phyloP scores from a whole-genome alignment of 1,139 yeast species.

The Keqinozyma sinolaborantium region DNA sequence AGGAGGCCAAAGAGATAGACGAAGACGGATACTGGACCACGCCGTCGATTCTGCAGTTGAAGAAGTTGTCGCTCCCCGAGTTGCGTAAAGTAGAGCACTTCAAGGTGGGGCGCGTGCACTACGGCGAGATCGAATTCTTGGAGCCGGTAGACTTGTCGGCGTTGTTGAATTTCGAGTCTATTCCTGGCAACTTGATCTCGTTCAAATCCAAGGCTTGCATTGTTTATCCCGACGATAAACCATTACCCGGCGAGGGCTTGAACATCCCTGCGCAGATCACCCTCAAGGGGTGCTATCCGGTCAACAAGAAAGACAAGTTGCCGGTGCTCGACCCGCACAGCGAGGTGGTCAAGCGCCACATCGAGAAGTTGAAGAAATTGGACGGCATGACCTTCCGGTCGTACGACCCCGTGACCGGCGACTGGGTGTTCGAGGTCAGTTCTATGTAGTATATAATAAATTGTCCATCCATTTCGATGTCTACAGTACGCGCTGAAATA shows the following conservation, averaged over 20 bases:
- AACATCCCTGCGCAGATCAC: constrained; percentile 74
- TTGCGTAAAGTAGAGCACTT: constrained; percentile 64
- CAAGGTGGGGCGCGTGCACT: constrained; percentile 75
- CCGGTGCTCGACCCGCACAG: constrained; percentile 79
- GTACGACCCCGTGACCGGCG: constrained; percentile 78
- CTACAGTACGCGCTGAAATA: neutral
- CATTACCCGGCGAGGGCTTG: constrained; percentile 75
- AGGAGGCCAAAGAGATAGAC: constrained; percentile 31
- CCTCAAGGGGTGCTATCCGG: constrained; percentile 75
- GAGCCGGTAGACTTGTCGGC: constrained; percentile 81
- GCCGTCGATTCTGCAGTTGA: constrained; percentile 67
- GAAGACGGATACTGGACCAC: constrained; percentile 82
- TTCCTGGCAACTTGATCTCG: constrained; percentile 62
- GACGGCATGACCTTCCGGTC: constrained; percentile 63
- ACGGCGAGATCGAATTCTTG: constrained; percentile 73
- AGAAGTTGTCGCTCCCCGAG: constrained; percentile 56
- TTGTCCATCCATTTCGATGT: neutral
- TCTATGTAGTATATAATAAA: constrained; percentile 18
- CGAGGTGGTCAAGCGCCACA: constrained; percentile 66
- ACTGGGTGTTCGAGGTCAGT: constrained; percentile 69
- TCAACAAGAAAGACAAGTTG: constrained; percentile 65
- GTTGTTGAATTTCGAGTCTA: constrained; percentile 43
- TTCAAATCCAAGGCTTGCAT: constrained; percentile 62
- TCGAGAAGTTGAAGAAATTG: constrained; percentile 59
- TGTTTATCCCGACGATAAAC: constrained; percentile 75